A percentile compares a stretch with the other conserved stretches of the same genome.
phyloP scores from a whole-genome alignment of 345 rosid genomes.

The Geranium rotundifolium region DNA sequence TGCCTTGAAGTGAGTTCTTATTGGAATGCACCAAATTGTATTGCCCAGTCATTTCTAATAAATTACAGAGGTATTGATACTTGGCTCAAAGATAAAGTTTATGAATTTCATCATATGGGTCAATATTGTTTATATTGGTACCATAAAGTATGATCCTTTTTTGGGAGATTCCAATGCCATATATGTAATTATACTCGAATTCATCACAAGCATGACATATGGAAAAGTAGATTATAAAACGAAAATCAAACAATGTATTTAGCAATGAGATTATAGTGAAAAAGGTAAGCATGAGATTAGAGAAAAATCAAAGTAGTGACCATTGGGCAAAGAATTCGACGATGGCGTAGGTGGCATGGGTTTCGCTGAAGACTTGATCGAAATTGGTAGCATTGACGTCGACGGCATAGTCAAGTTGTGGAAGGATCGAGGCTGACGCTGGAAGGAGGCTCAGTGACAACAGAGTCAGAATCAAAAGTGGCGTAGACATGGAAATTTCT shows the following conservation, averaged over 20 bases:
- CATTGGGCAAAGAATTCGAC: constrained; percentile 92
- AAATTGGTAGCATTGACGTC: constrained; percentile 64
- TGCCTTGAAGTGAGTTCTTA: too few relatives aligned
- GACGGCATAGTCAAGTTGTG: constrained; percentile 52
- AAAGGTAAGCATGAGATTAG: background rate
- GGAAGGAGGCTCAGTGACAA: constrained; percentile 17
- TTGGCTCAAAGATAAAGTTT: background rate
- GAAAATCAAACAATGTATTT: background rate
- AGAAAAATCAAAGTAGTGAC: constrained; percentile 28
- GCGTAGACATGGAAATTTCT: constrained; percentile 34
- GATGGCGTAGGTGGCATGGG: constrained; percentile 64
- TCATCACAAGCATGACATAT: background rate
- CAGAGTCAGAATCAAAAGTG: constrained; percentile 20
- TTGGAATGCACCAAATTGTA: too few relatives aligned
- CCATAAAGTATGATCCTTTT: too few relatives aligned
- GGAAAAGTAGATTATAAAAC: too few relatives aligned
- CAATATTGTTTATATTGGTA: background rate
- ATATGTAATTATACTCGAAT: too few relatives aligned
- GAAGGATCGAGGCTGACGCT: constrained; percentile 35
- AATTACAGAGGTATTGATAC: too few relatives aligned
- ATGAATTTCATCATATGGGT: background rate
- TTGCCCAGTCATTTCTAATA: too few relatives aligned
- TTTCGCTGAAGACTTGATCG: constrained; percentile 46
- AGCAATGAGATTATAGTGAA: background rate
- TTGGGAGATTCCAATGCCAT: too few relatives aligned